Evolutionary conservation across 2,329 filamentous ascomycete species (phyloP), one percentile per base, ranked within the genome.

Genomic region (Penicillium sp.): DNA sequence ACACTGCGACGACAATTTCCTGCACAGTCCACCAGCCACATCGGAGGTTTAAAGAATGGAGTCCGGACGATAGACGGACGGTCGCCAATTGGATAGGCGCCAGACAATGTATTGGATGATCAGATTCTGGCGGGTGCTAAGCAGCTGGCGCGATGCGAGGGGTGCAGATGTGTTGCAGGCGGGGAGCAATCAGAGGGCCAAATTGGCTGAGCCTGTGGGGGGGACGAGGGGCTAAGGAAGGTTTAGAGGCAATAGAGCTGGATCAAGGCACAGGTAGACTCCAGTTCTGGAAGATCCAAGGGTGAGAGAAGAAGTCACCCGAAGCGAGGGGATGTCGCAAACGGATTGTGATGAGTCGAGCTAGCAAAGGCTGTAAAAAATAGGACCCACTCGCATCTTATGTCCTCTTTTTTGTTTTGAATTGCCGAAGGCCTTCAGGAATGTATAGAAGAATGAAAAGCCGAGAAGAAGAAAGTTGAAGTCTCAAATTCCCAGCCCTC

Each of bases 61-160:
- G 49, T 36, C 39, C 42, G 38, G 16, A 48, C 31, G 1, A 36
- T 46, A 5, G 13, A 18, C 13, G 34, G 11, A 36, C 13, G 34
- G 34, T 13, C 10, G 27, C 40, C 45, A 40, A 64, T 60, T 63
- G 57, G 55, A 42, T 21, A 45, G n/a, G 7, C 29, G 43, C 49
- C 29, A 56, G 56, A 56, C 54, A 59, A 49, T 56, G 57, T 58
- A 59, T 57, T 55, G 56, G 50, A 58, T 46, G 48, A 48, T 53
- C 49, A 16, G 39, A 48, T 43, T 14, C 27, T 16, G 41, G 52
- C 43, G 46, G 54, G 27, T 44, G 55, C 48, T 18, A 44, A 48
- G 45, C 45, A 16, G 42, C 46, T 51, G 54, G 58, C 46, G 52
- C 32, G 51, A 66, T 54, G 63, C 53, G 62, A 66, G 63, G 63